A percentile compares a stretch with the other conserved stretches of the same genome.
Evolutionary conservation across 306 rosid genomes (phyloP).

Genomic region (Citrullus mucosospermus): DNA sequence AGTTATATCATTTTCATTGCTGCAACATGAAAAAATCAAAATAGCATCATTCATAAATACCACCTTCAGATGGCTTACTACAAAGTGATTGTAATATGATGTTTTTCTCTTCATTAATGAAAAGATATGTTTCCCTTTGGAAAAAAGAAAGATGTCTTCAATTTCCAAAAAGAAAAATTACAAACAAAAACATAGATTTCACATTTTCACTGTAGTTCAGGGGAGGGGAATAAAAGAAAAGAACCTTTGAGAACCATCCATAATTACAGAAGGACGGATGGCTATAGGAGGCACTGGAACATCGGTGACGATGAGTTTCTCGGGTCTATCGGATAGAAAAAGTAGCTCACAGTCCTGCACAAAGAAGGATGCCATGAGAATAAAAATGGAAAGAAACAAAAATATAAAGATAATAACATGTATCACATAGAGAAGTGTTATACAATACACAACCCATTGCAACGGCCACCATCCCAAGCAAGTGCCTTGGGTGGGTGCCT

Average conservation of each 20-base stretch:
- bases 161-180: no score
- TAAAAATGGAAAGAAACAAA: conserved; percentile 6
- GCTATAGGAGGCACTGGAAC: conserved; percentile 77
- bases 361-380: not conserved
- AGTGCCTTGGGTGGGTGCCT: not conserved
- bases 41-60: conserved; percentile 7
- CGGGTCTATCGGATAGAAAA: conserved; percentile 68
- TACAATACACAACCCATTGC: not conserved
- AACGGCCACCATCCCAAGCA: not conserved
- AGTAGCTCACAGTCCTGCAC: conserved; percentile 81
- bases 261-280: conserved; percentile 84
- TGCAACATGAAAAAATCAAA: conserved; percentile 25
- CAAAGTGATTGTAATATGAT: not conserved
- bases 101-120: not conserved
- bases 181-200: not conserved
- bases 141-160: not conserved
- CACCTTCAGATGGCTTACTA: not conserved
- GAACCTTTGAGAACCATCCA: conserved; percentile 69
- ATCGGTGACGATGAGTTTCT: conserved; percentile 50
- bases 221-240: conserved; percentile 1
- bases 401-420: conserved; percentile 10
- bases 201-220: not conserved
- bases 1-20: conserved; percentile 93
- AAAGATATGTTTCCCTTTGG: not conserved
- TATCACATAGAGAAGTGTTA: not conserved